Base-by-base conservation (phyloP, 305 asterid genomes). In the Solanum hybrid region DNA sequence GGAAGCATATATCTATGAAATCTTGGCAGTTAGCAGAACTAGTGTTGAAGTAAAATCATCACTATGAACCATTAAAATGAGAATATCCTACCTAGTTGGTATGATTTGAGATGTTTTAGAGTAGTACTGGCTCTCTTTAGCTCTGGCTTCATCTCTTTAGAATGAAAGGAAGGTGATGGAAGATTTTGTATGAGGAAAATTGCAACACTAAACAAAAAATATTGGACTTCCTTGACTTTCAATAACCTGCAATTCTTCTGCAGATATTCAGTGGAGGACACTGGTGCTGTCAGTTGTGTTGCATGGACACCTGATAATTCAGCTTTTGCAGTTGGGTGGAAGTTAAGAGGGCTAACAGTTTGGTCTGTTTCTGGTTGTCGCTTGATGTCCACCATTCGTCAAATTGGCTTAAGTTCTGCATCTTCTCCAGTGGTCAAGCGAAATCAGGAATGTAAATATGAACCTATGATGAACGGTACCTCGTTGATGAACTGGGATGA, bases 321-420 rank as follows among this genome's bases (percentile, higher is more conserved):
- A 90, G 98, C 98, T 89, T 98, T 98, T 92, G 98, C 99, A 89
- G 98, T 98, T 95, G 99, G 99, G 93, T 98, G 99, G 99, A 97
- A 97, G 94, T 93, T 96, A 92, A 95, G 99, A 92, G 99, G 99
- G 76, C 96, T 96, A 91, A 91, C 98, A 41, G 99, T 98, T 92
- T 98, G 99, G 99, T 98, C 99, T 86, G 97, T 98, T 88, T 98
- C 99, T 82, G 99, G 99, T 37, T 98, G 99, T 93, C 98, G 99
- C 84, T 95, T 98, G 95, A 98, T 95, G 99, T 96, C 98, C 91
- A 96, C 99, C 81, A 94, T 96, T 91, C 98, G 99, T 81, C 99
- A 97, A 92, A 96, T 97, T 93, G 97, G 99, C 91, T 90, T 96
- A 95, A 94, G 94, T 90, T 97, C 99, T 81, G 96, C 92, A 88